These are phyloP conservation scores for Colletotrichum echinochloae DNA, from an alignment of 2,329 filamentous ascomycete species.

Conservation along the genomic window DNA sequence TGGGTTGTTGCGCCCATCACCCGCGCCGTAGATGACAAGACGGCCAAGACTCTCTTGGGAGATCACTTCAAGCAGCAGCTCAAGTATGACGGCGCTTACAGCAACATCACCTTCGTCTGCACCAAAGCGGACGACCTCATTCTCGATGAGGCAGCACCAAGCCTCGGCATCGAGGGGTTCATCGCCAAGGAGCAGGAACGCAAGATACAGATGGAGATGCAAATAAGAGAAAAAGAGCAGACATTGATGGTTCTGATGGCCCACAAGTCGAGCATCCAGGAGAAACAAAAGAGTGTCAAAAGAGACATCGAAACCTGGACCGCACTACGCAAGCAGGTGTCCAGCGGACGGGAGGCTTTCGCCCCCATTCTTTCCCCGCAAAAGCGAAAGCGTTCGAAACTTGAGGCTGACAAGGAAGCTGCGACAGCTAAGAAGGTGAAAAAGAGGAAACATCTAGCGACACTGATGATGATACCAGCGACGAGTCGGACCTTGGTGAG, in stretches of 20 bases:
- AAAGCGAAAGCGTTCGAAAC: slow-evolving; percentile 15
- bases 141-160: slow-evolving; percentile 50
- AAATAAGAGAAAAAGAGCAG: not conserved
- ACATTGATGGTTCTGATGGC: not conserved
- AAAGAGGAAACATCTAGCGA: slow-evolving; percentile 2
- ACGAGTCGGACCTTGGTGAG: slow-evolving; percentile 13
- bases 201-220: not conserved
- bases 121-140: slow-evolving; percentile 71
- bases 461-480: slow-evolving; percentile 4
- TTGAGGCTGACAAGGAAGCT: too few species aligned
- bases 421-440: slow-evolving; percentile 30
- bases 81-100: slow-evolving; percentile 68
- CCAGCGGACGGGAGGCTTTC: not conserved
- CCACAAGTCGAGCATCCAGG: not conserved
- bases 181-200: not conserved
- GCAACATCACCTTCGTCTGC: slow-evolving; percentile 70
- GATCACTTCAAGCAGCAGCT: slow-evolving; percentile 69
- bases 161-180: slow-evolving; percentile 45
- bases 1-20: slow-evolving; percentile 74
- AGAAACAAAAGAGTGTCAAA: not conserved
- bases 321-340: not conserved
- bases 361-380: slow-evolving; percentile 8
- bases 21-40: slow-evolving; percentile 70
- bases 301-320: slow-evolving; percentile 6
- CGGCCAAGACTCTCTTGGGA: slow-evolving; percentile 67